Percentiles rank a stretch among this genome's conserved stretches.
These are phyloP conservation scores for Penicillium crystallinum DNA, from an alignment of 495 filamentous ascomycete species.

Conservation along the genomic window DNA sequence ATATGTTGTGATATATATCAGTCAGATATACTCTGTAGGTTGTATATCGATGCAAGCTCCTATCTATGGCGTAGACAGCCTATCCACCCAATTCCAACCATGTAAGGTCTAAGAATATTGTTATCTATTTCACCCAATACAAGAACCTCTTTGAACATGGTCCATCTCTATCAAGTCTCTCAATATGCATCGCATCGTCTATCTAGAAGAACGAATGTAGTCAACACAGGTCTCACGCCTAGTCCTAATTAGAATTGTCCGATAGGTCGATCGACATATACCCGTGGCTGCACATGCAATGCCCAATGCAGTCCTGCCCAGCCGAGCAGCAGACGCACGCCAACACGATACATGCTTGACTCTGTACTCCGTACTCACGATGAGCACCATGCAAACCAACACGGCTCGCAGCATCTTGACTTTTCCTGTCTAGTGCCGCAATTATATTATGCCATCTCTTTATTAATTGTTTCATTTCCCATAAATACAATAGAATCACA, in stretches of 20 bases:
- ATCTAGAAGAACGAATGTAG: background rate
- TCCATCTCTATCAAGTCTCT: background rate
- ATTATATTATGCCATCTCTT: background rate
- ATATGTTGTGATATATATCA: background rate
- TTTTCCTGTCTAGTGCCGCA: background rate
- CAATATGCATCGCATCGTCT: background rate
- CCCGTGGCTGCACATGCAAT: background rate
- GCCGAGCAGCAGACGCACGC: background rate
- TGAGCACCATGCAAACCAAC: background rate
- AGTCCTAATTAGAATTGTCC: background rate
- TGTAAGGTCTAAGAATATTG: no score
- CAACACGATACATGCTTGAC: background rate
- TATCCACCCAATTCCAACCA: no score
- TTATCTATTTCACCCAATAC: background rate
- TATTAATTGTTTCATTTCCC: background rate
- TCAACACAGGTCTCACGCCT: background rate
- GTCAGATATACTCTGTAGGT: no score
- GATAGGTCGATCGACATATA: background rate
- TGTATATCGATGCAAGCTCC: no score
- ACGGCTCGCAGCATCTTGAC: background rate
- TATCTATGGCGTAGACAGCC: no score
- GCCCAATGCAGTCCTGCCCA: conserved; percentile 1
- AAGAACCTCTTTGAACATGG: background rate
- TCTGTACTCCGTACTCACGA: background rate
- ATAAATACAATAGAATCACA: background rate